Conservation (phyloP, 345 rosid genomes). For the Turritis glabra region DNA sequence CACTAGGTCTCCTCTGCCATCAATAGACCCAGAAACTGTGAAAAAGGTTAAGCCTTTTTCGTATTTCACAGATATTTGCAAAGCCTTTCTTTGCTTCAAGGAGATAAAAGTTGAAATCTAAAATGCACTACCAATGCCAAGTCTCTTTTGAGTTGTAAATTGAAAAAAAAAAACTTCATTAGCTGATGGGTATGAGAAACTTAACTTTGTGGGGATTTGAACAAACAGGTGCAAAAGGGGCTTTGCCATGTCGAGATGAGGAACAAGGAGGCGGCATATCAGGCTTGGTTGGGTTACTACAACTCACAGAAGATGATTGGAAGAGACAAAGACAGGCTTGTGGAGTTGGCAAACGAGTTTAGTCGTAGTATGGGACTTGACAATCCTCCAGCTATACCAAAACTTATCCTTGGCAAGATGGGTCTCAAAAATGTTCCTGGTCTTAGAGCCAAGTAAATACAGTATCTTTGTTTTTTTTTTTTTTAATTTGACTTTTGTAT, state of each 20-base stretch:
- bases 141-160: background rate
- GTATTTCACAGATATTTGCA: background rate
- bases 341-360: constrained; percentile 91
- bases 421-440: constrained; percentile 90
- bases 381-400: constrained; percentile 82
- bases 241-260: constrained; percentile 82
- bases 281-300: constrained; percentile 97
- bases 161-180: no score
- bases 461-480: background rate
- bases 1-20: constrained; percentile 61
- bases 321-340: constrained; percentile 70
- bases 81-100: constrained; percentile 9
- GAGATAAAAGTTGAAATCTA: background rate
- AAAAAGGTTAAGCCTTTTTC: constrained; percentile 58
- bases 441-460: constrained; percentile 62
- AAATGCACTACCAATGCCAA: background rate
- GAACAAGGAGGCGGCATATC: constrained; percentile 87
- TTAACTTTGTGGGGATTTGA: background rate
- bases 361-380: constrained; percentile 94
- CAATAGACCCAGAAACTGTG: constrained; percentile 67
- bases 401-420: constrained; percentile 80
- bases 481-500: background rate
- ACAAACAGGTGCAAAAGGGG: constrained; percentile 66
- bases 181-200: constrained; percentile 5
- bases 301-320: constrained; percentile 74